phyloP scores from a whole-genome alignment of 1,284 basidiomycete genomes.

The Sporisorium iseilematis-ciliati region DNA sequence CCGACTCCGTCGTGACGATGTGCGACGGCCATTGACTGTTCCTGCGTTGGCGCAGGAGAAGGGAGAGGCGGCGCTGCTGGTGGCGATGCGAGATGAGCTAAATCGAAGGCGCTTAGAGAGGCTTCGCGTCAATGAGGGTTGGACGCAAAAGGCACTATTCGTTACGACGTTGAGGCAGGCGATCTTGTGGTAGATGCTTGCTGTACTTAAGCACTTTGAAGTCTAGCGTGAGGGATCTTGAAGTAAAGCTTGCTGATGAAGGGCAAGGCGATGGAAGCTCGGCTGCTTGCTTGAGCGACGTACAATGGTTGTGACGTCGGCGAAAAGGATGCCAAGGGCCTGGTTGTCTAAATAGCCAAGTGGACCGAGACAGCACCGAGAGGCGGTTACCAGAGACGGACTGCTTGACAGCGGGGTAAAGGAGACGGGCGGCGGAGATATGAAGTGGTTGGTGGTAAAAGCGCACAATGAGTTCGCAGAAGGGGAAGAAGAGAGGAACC shows the following conservation, averaged over 20 bases:
- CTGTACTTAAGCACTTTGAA: not conserved
- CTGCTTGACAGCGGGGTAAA: conserved; percentile 8
- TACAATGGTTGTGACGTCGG: conserved; percentile 15
- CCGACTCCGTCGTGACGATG: conserved; percentile 48
- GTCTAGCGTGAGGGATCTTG: not conserved
- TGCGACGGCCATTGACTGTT: conserved; percentile 50
- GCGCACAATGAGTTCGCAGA: conserved; percentile 6
- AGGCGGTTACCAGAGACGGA: not conserved
- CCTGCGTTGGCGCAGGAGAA: conserved; percentile 25
- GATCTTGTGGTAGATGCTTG: not conserved
- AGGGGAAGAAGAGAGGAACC: conserved; percentile 6
- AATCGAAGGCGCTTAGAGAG: not conserved
- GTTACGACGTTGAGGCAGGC: not conserved
- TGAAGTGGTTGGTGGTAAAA: conserved; percentile 21
- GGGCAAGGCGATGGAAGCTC: not conserved
- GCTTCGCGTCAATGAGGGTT: conserved; percentile 2
- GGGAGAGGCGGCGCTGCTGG: conserved; percentile 3
- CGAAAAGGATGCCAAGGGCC: conserved; percentile 3
- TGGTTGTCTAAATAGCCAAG: not conserved
- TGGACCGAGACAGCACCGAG: conserved; percentile 28
- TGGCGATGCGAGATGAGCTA: not conserved
- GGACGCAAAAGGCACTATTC: not conserved
- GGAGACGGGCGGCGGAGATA: conserved; percentile 23
- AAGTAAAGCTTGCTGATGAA: conserved; percentile 7
- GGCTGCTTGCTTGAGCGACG: conserved; percentile 2